Conservation (phyloP, 1,139 yeast species). For the Candida neerlandica region DNA sequence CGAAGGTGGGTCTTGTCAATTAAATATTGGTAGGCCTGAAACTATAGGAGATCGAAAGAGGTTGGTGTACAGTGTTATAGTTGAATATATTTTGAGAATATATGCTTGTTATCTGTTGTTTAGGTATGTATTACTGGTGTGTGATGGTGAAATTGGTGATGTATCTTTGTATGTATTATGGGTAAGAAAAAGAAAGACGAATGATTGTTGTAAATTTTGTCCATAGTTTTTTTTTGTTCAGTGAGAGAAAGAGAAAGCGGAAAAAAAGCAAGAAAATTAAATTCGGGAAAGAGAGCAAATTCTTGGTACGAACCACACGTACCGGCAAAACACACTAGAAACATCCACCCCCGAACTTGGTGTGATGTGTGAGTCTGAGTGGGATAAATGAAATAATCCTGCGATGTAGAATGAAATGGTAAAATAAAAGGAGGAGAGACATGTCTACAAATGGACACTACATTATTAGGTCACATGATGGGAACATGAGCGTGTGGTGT, state of each 20-base stretch:
- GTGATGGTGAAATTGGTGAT: background rate
- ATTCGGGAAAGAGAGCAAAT: conserved; percentile 53
- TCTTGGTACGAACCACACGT: background rate
- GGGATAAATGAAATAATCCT: background rate
- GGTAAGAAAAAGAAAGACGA: conserved; percentile 1
- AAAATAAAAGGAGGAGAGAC: too few relatives aligned
- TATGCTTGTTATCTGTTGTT: too few relatives aligned
- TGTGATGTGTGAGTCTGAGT: background rate
- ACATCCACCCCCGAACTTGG: background rate
- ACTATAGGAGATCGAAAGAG: background rate
- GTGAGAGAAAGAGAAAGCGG: background rate
- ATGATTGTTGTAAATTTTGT: conserved; percentile 4
- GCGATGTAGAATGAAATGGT: too few relatives aligned
- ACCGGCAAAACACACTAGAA: background rate
- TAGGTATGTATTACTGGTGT: background rate
- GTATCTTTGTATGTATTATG: background rate
- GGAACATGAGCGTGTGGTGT: too few relatives aligned
- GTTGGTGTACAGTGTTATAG: background rate
- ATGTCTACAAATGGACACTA: too few relatives aligned
- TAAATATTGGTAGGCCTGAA: background rate
- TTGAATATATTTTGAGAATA: background rate
- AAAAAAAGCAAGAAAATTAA: conserved; percentile 34
- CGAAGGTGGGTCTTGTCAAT: background rate
- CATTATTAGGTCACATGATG: too few relatives aligned
- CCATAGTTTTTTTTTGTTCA: background rate